Evolutionary conservation across 148 eudicot genomes (phyloP).

Genomic region (Vaccinium corymbosum): DNA sequence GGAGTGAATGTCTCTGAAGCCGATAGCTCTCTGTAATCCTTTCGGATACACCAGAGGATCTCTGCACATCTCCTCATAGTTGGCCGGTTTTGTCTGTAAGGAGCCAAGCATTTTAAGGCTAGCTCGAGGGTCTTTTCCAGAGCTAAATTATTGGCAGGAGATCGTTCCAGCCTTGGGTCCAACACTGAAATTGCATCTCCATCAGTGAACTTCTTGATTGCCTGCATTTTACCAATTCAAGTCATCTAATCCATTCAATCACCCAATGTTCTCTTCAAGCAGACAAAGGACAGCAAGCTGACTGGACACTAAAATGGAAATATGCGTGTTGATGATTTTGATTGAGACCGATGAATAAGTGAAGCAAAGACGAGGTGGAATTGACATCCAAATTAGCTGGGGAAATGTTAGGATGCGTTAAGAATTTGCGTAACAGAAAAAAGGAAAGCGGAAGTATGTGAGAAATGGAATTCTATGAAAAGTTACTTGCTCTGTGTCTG

Average conservation of each 20-base stretch:
- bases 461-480: background rate
- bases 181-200: constrained; percentile 59
- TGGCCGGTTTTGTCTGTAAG: constrained; percentile 59
- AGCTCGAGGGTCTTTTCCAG: constrained; percentile 63
- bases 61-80: constrained; percentile 75
- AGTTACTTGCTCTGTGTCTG: background rate
- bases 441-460: background rate
- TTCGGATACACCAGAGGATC: constrained; percentile 78
- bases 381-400: background rate
- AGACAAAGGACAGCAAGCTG: background rate
- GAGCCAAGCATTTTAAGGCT: constrained; percentile 64
- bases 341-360: background rate
- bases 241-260: background rate
- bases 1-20: constrained; percentile 26
- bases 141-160: constrained; percentile 40
- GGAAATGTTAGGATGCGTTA: background rate
- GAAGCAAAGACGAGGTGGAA: background rate
- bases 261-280: background rate
- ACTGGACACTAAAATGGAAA: background rate
- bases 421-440: background rate
- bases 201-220: constrained; percentile 56
- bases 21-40: constrained; percentile 50
- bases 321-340: background rate
- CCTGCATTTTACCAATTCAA: constrained; percentile 41
- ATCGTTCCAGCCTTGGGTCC: constrained; percentile 67